Evolutionary conservation across 768 basidiomycete genomes (phyloP).

Genomic region (Collybia nuda): DNA sequence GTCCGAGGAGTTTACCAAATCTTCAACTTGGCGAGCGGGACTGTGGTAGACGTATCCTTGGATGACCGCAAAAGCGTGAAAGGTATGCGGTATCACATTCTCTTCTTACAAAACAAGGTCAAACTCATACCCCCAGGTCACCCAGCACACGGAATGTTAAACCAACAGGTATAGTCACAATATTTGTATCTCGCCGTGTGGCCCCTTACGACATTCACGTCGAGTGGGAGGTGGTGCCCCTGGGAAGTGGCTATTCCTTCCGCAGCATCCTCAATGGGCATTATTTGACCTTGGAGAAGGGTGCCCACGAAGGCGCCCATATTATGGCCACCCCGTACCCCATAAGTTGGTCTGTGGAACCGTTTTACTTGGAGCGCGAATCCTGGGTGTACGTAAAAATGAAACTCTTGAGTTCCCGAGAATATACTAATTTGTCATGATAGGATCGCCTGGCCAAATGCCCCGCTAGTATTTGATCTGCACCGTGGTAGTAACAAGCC

Average conservation of each 20-base stretch:
- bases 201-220: not conserved
- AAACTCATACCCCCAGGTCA: conserved; percentile 5
- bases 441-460: conserved; percentile 26
- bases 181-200: not conserved
- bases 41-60: conserved; percentile 20
- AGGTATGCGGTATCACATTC: not conserved
- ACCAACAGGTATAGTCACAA: conserved; percentile 23
- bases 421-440: not conserved
- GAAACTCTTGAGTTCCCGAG: not conserved
- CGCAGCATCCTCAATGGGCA: conserved; percentile 19
- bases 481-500: conserved; percentile 2
- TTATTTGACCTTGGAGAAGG: conserved; percentile 27
- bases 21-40: conserved; percentile 10
- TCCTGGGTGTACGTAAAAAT: conserved; percentile 18
- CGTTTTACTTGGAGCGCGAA: conserved; percentile 15
- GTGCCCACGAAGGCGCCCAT: conserved; percentile 11
- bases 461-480: conserved; percentile 18
- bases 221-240: conserved; percentile 27
- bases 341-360: conserved; percentile 28
- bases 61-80: conserved; percentile 14
- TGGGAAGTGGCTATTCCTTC: conserved; percentile 31
- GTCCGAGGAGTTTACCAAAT: conserved; percentile 18
- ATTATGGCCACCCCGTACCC: conserved; percentile 26
- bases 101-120: not conserved
- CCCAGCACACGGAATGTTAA: conserved; percentile 20